Evolutionary conservation across 257 asterid species (phyloP), one percentile per base, ranked within the genome.

Genomic region (Galeopsis tetrahit): DNA sequence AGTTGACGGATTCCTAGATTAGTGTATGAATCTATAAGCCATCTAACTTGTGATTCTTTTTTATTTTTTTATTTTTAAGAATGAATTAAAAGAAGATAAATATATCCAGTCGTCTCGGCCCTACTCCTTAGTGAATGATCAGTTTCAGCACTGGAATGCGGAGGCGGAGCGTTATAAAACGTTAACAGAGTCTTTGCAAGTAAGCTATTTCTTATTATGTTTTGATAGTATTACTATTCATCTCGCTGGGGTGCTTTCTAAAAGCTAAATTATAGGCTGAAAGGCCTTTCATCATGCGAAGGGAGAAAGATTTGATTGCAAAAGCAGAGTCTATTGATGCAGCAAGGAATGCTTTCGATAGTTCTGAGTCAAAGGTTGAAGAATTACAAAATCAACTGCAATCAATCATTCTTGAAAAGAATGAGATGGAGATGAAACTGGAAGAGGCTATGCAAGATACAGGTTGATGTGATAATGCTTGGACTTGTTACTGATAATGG

Each of bases 401-500:
- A 71, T 81, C 74, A 71, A 81, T 83, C 76, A 76, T 87, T 61
- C 53, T 81, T 77, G 96, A 87, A 72, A 94, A 88, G 74, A 94
- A 94, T 39, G 97, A 88, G 76, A 57, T 80, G 81, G 99, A 90
- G 87, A 69, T 88, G 73, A 90, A 87, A 83, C 72, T 88, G 95
- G 99, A 92, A 87, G 99, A 92, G 85, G 86, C 92, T 52, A 39
- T 84, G 68, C 98, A 89, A 81, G 97, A 91, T 88, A 75, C 95
- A 83, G 99, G 99, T 94, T 79, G 52, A 76, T 72, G 69, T 53
- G 48, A 77, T 81, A 70, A 70, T 66, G 70, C 74, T 34, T 48
- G 2, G 56, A 64, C 42, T 68, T 78, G 38, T 73, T 58, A 57
- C 69, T 52, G 35, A 15, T 34, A 33, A 42, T 78, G 74, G 31